Evolutionary conservation across 1,139 yeast genomes (phyloP).

Genomic region (Blastobotrys indianensis): DNA sequence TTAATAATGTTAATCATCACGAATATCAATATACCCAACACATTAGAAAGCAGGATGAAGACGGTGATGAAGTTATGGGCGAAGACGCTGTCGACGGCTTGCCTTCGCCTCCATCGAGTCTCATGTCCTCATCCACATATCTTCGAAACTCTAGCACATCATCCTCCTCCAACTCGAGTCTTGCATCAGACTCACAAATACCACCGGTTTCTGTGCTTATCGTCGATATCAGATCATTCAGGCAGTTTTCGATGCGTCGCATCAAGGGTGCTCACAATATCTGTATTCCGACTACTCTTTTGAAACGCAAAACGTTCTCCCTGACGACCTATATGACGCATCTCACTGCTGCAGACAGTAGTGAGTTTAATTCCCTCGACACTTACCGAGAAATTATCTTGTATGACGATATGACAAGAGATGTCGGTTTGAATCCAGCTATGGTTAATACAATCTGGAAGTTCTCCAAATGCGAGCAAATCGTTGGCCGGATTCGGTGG

Average conservation of each 20-base stretch:
- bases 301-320: conserved; percentile 61
- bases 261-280: conserved; percentile 56
- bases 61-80: not conserved
- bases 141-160: too few species aligned
- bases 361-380: conserved; percentile 25
- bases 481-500: conserved; percentile 23
- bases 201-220: conserved; percentile 32
- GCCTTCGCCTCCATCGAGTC: conserved; percentile 8
- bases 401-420: conserved; percentile 40
- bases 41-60: not conserved
- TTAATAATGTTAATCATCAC: not conserved
- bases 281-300: conserved; percentile 70
- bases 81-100: not conserved
- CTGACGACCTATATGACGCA: conserved; percentile 53
- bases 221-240: conserved; percentile 67
- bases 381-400: conserved; percentile 39
- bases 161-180: not conserved
- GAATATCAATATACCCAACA: not conserved
- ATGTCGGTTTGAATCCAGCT: conserved; percentile 11
- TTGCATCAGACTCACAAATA: not conserved
- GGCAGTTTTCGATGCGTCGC: conserved; percentile 51
- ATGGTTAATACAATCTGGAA: conserved; percentile 42
- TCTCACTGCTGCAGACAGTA: conserved; percentile 39
- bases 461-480: conserved; percentile 37
- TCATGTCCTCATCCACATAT: not conserved